Evolutionary conservation across 2,329 filamentous ascomycete genomes (phyloP).

Genomic region (Pseudogymnoascus sp.): DNA sequence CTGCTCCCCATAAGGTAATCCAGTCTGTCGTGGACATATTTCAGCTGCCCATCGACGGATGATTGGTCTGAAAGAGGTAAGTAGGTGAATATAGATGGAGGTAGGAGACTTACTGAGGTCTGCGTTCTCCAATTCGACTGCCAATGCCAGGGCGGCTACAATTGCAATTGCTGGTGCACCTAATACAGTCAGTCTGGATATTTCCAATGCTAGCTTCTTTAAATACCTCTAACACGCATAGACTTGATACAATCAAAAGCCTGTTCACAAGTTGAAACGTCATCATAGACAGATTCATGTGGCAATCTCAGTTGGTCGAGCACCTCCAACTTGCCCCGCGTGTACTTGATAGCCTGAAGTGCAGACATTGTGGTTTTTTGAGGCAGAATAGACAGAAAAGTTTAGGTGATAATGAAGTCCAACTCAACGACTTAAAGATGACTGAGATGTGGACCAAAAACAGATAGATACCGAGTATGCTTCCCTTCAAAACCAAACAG

Average conservation of each 20-base stretch:
- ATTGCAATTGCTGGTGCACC: constrained; percentile 95
- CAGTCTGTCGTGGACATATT: constrained; percentile 66
- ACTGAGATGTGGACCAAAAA: background rate
- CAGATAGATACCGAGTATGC: background rate
- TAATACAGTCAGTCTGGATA: constrained; percentile 21
- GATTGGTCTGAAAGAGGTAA: constrained; percentile 4
- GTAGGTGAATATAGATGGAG: background rate
- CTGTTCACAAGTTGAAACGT: constrained; percentile 60
- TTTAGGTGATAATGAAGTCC: background rate
- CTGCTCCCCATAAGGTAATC: constrained; percentile 83
- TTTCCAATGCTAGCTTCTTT: background rate
- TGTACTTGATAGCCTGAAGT: constrained; percentile 72
- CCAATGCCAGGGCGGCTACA: constrained; percentile 82
- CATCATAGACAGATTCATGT: constrained; percentile 71
- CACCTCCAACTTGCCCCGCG: constrained; percentile 62
- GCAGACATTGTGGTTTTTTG: constrained; percentile 25
- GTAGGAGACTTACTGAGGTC: constrained; percentile 32
- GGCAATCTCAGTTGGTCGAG: constrained; percentile 78
- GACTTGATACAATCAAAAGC: constrained; percentile 76
- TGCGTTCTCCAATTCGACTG: constrained; percentile 67
- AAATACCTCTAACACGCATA: constrained; percentile 60
- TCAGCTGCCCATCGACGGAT: constrained; percentile 48
- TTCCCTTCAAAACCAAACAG: background rate
- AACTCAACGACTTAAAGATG: background rate
- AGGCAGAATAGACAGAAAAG: background rate